A percentile compares a stretch with the other conserved stretches of the same genome.
These are phyloP conservation scores for Quercus glauca DNA, from an alignment of 306 rosid species.

Conservation along the genomic window DNA sequence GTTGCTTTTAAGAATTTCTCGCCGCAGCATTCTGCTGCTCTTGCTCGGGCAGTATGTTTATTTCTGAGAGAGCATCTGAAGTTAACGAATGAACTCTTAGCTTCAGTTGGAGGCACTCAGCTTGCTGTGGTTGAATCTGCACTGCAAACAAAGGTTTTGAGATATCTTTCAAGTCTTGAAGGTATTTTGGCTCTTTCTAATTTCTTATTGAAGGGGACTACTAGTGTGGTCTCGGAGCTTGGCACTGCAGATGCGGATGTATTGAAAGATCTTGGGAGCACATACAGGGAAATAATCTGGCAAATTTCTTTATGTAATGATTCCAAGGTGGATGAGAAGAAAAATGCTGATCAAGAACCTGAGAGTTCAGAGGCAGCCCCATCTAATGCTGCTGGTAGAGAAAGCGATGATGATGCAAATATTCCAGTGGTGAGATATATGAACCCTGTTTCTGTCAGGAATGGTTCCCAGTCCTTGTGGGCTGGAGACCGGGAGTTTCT, in stretches of 20 bases:
- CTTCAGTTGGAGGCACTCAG: conserved; percentile 75
- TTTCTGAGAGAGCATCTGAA: conserved; percentile 81
- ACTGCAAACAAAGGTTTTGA: conserved; percentile 67
- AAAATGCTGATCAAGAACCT: conserved; percentile 64
- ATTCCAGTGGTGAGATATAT: conserved; percentile 76
- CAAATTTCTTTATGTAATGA: conserved; percentile 81
- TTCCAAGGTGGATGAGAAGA: conserved; percentile 74
- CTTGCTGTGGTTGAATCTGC: conserved; percentile 67
- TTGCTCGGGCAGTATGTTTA: conserved; percentile 85
- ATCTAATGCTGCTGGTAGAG: conserved; percentile 70
- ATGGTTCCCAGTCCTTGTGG: conserved; percentile 83
- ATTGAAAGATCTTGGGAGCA: conserved; percentile 79
- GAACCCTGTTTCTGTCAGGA: conserved; percentile 78
- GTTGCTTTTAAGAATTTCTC: conserved; percentile 93
- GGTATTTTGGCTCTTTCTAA: conserved; percentile 72
- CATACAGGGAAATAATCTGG: conserved; percentile 89
- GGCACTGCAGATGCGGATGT: conserved; percentile 88
- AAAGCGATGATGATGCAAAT: conserved; percentile 90
- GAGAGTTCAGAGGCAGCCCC: conserved; percentile 68
- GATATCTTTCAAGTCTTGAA: conserved; percentile 82
- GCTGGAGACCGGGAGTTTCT: conserved; percentile 85
- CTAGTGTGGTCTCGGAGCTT: conserved; percentile 79
- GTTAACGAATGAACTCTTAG: conserved; percentile 79
- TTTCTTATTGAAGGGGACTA: conserved; percentile 83
- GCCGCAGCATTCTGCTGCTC: conserved; percentile 85